Conservation (phyloP, 768 basidiomycete species). For the Pleurotus salmoneostramineus region DNA sequence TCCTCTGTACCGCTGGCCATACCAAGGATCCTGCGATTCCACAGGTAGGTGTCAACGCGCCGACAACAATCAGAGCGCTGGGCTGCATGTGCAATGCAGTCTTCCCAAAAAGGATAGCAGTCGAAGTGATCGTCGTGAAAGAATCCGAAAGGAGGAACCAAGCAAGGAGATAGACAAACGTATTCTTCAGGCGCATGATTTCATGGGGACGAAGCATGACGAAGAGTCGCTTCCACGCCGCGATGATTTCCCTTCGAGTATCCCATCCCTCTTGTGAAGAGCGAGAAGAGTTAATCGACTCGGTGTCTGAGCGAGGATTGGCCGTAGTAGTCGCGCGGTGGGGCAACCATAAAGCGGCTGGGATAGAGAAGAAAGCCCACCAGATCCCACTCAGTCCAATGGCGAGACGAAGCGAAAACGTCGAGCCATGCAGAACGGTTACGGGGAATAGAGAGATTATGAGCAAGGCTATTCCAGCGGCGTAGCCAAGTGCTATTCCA, state of each 20-base stretch:
- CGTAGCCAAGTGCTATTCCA: constrained; percentile 85
- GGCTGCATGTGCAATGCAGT: constrained; percentile 81
- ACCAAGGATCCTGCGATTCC: constrained; percentile 85
- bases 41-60: constrained; percentile 68
- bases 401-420: too few species aligned
- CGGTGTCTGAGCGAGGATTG: not conserved
- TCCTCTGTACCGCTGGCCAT: constrained; percentile 73
- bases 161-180: constrained; percentile 86
- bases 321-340: constrained; percentile 21
- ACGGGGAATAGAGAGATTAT: constrained; percentile 79
- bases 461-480: constrained; percentile 75
- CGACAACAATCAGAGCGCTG: constrained; percentile 74
- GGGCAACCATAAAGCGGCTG: constrained; percentile 75
- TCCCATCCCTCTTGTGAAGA: constrained; percentile 33
- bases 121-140: constrained; percentile 90
- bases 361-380: constrained; percentile 84
- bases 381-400: constrained; percentile 64
- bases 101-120: constrained; percentile 90
- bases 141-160: constrained; percentile 96
- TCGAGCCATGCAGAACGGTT: constrained; percentile 50
- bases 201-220: constrained; percentile 72
- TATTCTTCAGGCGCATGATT: constrained; percentile 71
- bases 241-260: constrained; percentile 45
- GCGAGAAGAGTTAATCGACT: not conserved
- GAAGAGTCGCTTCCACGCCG: constrained; percentile 75